Evolutionary conservation across 495 filamentous ascomycete genomes (phyloP), one percentile per base, ranked within the genome.

Genomic region (Talaromyces borbonicus): DNA sequence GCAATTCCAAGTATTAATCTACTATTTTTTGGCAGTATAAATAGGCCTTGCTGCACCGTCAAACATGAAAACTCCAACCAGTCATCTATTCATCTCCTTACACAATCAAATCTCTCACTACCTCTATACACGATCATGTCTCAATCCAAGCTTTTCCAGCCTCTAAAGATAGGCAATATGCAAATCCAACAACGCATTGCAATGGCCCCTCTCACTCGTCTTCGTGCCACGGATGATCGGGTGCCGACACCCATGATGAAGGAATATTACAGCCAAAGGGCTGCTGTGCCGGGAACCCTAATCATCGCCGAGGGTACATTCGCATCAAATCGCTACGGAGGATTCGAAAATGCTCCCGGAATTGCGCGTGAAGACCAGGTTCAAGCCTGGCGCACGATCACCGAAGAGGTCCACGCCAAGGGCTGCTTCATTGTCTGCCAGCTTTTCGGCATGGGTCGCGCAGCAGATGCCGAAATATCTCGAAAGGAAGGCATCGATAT

Each of bases 361-460:
- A 81, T 89, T 59, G 85, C 64, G 49, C 77, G 54, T 50, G 53
- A 68, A 0, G 76, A 62, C 9, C 84, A 89, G 49, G 75, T 80
- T 49, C 61, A 55, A 4, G 73, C 66, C 0, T 87, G 83, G 84
- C 75, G 71, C 37, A 53, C 64, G 22, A 58, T 87, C 25, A 82
- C 79, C 6, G 74, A 78, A 41, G 76, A 72, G 11, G 83, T 88
- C 8, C 85, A 88, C 65, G 65, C 65, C 24, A 76, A 78, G 31
- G 75, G 78, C 37, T 66, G 69, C 41, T 76, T 67, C 52, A 86
- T 88, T 52, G 82, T 67, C 61, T 44, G 68, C 27, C 84, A 89
- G 64, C 67, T 89, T 8, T 85, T 81, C 78, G 73, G 74, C 0
- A 58, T 82, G 5, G 84, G 84, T 12, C 75, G 84, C n/a, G 61